Evolutionary conservation across 176 grass and related monocot species (phyloP).

Genomic region (Elaeis guineensis): DNA sequence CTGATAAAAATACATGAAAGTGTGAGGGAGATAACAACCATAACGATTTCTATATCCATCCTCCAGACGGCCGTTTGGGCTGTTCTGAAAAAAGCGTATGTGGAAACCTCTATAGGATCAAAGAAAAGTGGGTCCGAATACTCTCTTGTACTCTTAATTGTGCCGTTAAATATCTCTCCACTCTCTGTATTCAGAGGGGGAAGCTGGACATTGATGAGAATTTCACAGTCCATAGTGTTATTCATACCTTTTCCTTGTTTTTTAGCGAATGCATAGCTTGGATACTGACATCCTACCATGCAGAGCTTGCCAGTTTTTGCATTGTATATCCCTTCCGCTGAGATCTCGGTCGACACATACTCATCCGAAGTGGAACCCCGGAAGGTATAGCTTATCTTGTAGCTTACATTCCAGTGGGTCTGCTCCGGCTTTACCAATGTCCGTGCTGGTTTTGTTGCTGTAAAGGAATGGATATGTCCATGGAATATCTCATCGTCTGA

Average conservation of each 20-base stretch:
- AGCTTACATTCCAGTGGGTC: too few relatives aligned
- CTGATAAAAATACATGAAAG: slow-evolving; percentile 33
- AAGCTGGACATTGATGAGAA: slow-evolving; percentile 33
- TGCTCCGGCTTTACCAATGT: slow-evolving; percentile 2
- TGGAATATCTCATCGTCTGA: too few relatives aligned
- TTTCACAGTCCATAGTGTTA: slow-evolving; percentile 33
- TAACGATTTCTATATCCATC: slow-evolving; percentile 27
- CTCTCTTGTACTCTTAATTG: slow-evolving; percentile 43
- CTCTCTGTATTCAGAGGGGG: slow-evolving; percentile 4
- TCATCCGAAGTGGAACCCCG: too few relatives aligned
- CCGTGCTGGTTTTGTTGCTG: neutral
- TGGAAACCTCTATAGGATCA: too few relatives aligned
- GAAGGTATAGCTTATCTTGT: too few relatives aligned
- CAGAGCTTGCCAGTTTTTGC: slow-evolving; percentile 29
- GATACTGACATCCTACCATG: slow-evolving; percentile 39
- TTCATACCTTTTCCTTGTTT: slow-evolving; percentile 16
- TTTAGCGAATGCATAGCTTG: neutral
- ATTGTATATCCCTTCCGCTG: slow-evolving; percentile 59
- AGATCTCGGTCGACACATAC: neutral
- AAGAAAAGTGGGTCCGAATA: slow-evolving; percentile 11
- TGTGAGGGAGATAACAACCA: slow-evolving; percentile 31
- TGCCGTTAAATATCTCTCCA: slow-evolving; percentile 9
- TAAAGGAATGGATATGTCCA: too few relatives aligned
- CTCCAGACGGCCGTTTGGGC: neutral
- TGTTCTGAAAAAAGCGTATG: slow-evolving; percentile 4